Percentiles rank a stretch among this genome's conserved stretches.
Evolutionary conservation across 805 yeast species (phyloP).

Genomic region (Novakomyces olei): DNA sequence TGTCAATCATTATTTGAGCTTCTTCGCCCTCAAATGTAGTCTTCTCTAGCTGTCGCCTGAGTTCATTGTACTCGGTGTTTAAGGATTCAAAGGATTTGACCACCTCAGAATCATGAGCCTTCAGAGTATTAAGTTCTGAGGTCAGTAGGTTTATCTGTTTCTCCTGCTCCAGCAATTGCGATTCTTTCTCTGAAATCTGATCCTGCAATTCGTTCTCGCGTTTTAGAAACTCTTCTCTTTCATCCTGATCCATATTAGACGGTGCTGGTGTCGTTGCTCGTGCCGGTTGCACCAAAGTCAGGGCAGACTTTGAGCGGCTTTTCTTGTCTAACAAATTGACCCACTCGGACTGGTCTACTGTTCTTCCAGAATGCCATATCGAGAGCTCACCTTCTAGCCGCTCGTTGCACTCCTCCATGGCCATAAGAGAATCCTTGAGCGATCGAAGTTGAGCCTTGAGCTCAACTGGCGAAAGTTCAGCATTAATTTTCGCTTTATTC

Average conservation of each 20-base stretch:
- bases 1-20: slow-evolving; percentile 6
- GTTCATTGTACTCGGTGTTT: slow-evolving; percentile 3
- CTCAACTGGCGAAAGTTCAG: slow-evolving; percentile 32
- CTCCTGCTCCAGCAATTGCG: slow-evolving; percentile 9
- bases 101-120: slow-evolving; percentile 4
- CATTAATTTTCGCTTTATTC: slow-evolving; percentile 42
- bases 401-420: slow-evolving; percentile 15
- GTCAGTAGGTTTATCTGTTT: slow-evolving; percentile 4
- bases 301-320: slow-evolving; percentile 3
- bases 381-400: slow-evolving; percentile 23
- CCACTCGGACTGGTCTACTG: slow-evolving; percentile 14
- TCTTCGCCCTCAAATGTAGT: slow-evolving; percentile 8
- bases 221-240: slow-evolving; percentile 11
- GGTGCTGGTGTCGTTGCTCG: slow-evolving; percentile 2
- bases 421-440: slow-evolving; percentile 16
- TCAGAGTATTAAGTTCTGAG: slow-evolving; percentile 5
- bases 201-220: slow-evolving; percentile 17
- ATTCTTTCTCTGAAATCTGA: slow-evolving; percentile 13
- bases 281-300: too few relatives aligned
- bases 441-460: slow-evolving; percentile 20
- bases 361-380: slow-evolving; percentile 18
- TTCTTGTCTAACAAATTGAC: too few relatives aligned
- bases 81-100: slow-evolving; percentile 1
- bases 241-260: slow-evolving; percentile 7
- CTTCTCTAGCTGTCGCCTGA: slow-evolving; percentile 6